Base-by-base conservation (phyloP, 345 rosid species). In the Citrus hindsii region DNA sequence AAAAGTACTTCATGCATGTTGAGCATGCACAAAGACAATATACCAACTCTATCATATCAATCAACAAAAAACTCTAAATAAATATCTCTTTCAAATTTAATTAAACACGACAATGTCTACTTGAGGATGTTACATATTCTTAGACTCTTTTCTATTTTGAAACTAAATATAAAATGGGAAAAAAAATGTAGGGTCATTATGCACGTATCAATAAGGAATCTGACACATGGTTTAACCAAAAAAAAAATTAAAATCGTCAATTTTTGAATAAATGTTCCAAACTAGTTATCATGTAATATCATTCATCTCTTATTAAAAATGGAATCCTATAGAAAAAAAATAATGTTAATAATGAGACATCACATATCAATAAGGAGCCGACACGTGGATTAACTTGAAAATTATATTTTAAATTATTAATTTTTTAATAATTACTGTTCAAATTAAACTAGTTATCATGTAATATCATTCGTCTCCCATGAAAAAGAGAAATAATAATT, bases 41-140 rank as follows among this genome's bases (percentile, higher is more conserved):
- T 53, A 53, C 72, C 78, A 82, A 69, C 67, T 58, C 76, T 63
- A 71, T 69, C n/a, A 25, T 74, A 18, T 67, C 80, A 77, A 82
- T 78, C 69, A 80, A 27, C 28, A 40, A 33, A 76, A 61, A 69
- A 56, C 32, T 77, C 79, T 79, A 77, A 80, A 75, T 77, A 66
- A 80, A 77, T 42, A 42, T 82, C 82, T 71, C 85, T 82, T 78
- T 85, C 87, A n/a, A 30, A 56, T 75, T 80, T 62, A 56, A 66
- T 56, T 60, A 18, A 28, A 19, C 46, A 61, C 21, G 32, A 60
- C 58, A 9, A n/a, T 25, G 38, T 48, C 46, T 10, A 14, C 70
- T 28, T 69, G 67, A 76, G 42, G 76, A 30, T 40, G 78, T 66
- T 59, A 5, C 62, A 51, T 12, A 75, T 72, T 76, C 69, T 9